Evolutionary conservation across 768 basidiomycete genomes (phyloP), one percentile per base, ranked within the genome.

Genomic region (Pisolithus orientalis): DNA sequence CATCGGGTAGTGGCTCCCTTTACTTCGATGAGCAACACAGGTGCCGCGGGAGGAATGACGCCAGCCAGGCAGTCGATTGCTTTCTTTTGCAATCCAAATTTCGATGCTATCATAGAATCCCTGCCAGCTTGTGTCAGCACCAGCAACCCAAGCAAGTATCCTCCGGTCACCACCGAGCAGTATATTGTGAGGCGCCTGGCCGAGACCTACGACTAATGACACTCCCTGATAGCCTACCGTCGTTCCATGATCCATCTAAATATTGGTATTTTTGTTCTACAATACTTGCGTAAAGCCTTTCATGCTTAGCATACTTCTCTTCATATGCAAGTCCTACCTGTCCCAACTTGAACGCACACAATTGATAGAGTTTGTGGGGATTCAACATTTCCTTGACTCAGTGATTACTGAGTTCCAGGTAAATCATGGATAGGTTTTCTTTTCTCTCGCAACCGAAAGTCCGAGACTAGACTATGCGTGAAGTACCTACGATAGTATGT

Each of bases 41-140:
- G 14, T 14, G 11, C 14, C 34, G 5, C 69, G 6, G 80, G 83
- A 56, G 70, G 65, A n/a, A 67, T 83, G 53, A 84, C 81, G 1
- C 83, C 87, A 0, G 67, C 71, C 8, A 78, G 90, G 27, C 87
- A 90, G 62, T 89, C 87, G 8, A 85, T 92, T 48, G 90, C 87
- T 7, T 93, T 88, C 74, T 93, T 93, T 70, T 90, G 86, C 73
- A 91, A 87, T 59, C 89, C 90, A 4, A 89, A 91, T 57, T 80
- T 79, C 59, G 76, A 76, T 39, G 72, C 86, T 13, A 72, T 76
- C 52, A 83, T 93, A 50, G 72, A 81, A 14, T 88, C 89, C 57
- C 67, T 92, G 27, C 87, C 89, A 17, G 86, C 79, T 51, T 82
- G 80, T 56, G 55, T 68, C 24, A 51, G 51, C 32, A 17, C 56